Evolutionary conservation across 495 filamentous ascomycete species (phyloP), one percentile per base, ranked within the genome.

Genomic region (Sabuloglossum arenarium): DNA sequence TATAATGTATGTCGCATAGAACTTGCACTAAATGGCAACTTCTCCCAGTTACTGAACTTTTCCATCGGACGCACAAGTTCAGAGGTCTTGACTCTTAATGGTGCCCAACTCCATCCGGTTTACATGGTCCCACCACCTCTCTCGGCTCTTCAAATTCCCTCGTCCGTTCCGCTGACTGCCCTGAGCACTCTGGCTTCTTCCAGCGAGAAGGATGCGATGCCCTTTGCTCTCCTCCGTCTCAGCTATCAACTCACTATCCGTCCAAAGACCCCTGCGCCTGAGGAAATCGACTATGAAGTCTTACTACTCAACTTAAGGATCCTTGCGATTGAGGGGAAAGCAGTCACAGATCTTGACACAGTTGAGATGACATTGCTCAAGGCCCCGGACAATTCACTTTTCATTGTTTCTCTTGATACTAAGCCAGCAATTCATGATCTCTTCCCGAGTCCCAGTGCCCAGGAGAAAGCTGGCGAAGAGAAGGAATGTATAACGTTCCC

Each of bases 311-410:
- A 23, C 23, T 23, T 58, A n/a, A 57, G 34, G n/a, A 70, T 79
- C 53, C 61, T 76, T 43, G 70, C 74, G 57, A 68, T 78, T n/a
- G 75, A 70, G 39, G 58, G 63, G 42, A 55, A 59, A 23, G 71
- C 73, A 34, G 55, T 76, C 37, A 58, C 67, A n/a, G 64, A 64
- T n/a, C 67, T 78, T 46, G 71, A 75, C 19, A 65, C 55, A 37
- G 61, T 77, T 28, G 66, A 71, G 21, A 50, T 75, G 24, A 68
- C 68, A 37, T 53, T 78, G 3, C 50, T 78, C 49, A 69, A 73
- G 63, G 68, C 69, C 0, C 55, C 61, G 12, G 60, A 51, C n/a
- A 70, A 68, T 47, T 65, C 66, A 34, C 60, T 79, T 49, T 60
- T 70, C 61, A 70, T 78, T 55, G 65, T 4, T 21, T 19, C 39